Base-by-base conservation (phyloP, 1,139 yeast species). In the Pichia sp. region DNA sequence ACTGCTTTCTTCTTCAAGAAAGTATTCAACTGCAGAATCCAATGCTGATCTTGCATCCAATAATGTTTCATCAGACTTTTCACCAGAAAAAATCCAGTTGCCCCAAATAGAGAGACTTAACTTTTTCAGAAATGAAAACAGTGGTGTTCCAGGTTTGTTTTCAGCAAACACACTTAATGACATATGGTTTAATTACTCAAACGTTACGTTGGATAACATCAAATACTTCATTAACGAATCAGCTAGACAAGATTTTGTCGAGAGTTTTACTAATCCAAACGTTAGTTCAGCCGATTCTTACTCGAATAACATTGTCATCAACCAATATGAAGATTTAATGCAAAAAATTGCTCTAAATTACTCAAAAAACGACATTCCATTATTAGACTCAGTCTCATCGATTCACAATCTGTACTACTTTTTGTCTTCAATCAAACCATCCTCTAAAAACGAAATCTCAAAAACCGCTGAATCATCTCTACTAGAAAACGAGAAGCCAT, bases 331-430 rank as follows among this genome's bases (percentile, higher is more conserved):
- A 65, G 9, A 51, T 41, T 41, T 60, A 44, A 63, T 74, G 37
- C 52, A 65, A 16, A 62, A 66, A 49, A 52, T 71, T 69, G 48
- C 76, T 74, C n/a, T 73, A 67, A 46, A 45, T 40, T 42, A 37
- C 36, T 35, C 38, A 36, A 38, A 45, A 42, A 39, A 44, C 34
- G 69, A 73, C 47, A 61, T 62, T 41, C 68, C 65, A 27, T 65
- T 81, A 41, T 78, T 74, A 55, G 72, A 77, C 48, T 69, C 76
- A 51, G 82, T 88, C 3, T 70, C 86, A 1, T 61, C 77, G 36
- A 66, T 83, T 48, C 73, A 75, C 64, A 82, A 80, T 60, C 61
- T 77, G 43, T 77, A 72, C 50, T 81, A 81, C 55, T 73, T 79
- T 46, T 65, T 81, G 52, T 80, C 80, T 41, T 67, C 77, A 8